Evolutionary conservation across 768 basidiomycete species (phyloP).

Genomic region (Sporobolomyces roseus): DNA sequence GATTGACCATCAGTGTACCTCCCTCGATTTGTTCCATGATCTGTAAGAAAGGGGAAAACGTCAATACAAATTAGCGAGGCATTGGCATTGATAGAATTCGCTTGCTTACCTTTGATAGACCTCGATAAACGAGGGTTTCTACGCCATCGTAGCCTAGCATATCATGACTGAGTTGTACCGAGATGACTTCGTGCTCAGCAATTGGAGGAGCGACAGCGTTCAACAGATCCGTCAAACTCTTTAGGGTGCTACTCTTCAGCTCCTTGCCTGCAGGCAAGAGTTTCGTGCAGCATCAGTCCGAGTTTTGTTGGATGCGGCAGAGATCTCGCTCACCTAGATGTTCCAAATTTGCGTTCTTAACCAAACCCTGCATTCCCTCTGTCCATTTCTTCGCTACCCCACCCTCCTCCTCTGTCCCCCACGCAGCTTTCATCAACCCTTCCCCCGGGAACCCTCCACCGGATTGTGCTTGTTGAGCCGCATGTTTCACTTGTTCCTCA

Average conservation of each 20-base stretch:
- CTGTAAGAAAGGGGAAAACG: conserved; percentile 49
- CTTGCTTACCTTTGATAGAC: conserved; percentile 65
- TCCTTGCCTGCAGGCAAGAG: conserved; percentile 83
- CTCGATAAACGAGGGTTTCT: conserved; percentile 86
- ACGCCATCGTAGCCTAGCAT: conserved; percentile 96
- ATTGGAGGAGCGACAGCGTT: conserved; percentile 98
- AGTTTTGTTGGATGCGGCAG: background rate
- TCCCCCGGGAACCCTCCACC: conserved; percentile 36
- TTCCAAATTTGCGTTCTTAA: conserved; percentile 82
- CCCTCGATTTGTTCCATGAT: conserved; percentile 93
- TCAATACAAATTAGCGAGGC: no score
- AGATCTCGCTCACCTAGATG: conserved; percentile 64
- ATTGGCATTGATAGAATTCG: no score
- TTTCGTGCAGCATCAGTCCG: background rate
- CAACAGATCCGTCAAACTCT: conserved; percentile 82
- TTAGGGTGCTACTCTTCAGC: conserved; percentile 78
- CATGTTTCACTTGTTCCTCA: conserved; percentile 93
- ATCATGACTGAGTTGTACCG: conserved; percentile 91
- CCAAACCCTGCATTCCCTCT: conserved; percentile 77
- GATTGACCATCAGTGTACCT: conserved; percentile 82
- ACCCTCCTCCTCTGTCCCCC: conserved; percentile 63
- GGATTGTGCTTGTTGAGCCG: no score
- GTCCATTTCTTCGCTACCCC: conserved; percentile 67
- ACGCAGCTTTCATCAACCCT: conserved; percentile 25
- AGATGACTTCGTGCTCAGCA: conserved; percentile 94